Evolutionary conservation across 768 basidiomycete species (phyloP), one percentile per base, ranked within the genome.

Genomic region (Lyophyllum decastes): DNA sequence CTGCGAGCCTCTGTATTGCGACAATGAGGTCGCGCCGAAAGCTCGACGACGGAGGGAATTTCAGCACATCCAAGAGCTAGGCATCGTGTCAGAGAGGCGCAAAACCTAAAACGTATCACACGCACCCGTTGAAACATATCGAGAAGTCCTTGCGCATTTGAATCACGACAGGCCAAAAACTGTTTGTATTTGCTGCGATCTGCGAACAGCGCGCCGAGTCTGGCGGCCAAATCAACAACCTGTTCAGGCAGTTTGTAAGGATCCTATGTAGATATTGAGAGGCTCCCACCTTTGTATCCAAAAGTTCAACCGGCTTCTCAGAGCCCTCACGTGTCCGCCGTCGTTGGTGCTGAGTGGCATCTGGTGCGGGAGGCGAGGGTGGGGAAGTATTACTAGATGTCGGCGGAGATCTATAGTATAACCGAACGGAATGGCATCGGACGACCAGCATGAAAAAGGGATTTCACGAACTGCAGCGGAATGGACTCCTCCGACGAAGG

Each of bases 21-120:
- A 50, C 55, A 19, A 56, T 50, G 16, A 56, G 41, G 43, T 50
- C 19, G 8, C 49, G 48, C 5, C 26, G 27, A 10, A 46, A 54
- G 4, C 19, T n/a, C 40, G n/a, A 19, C 10, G n/a, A 19, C 4
- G 40, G 40, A 2, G 11, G 10, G 30, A 30, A 16, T 17, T 41
- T 4, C 5, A 2, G n/a, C 14, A 38, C 16, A 16, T 38, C n/a
- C 40, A 19, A 41, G 19, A 41, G 5, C 40, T 41, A 19, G 5
- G 16, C 7, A 19, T 41, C 10, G 30, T 30, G 30, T 30, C 5
- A 30, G 5, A 30, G 30, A n/a, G n/a, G n/a, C n/a, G n/a, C n/a
- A n/a, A n/a, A n/a, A n/a, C 10, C 30, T 30, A n/a, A 10, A 30
- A 10, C 30, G 30, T 4, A 17, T 7, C 3, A 16, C 16, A 38